Conservation (phyloP, 2,329 filamentous ascomycete species). For the Stylonectria norvegica region DNA sequence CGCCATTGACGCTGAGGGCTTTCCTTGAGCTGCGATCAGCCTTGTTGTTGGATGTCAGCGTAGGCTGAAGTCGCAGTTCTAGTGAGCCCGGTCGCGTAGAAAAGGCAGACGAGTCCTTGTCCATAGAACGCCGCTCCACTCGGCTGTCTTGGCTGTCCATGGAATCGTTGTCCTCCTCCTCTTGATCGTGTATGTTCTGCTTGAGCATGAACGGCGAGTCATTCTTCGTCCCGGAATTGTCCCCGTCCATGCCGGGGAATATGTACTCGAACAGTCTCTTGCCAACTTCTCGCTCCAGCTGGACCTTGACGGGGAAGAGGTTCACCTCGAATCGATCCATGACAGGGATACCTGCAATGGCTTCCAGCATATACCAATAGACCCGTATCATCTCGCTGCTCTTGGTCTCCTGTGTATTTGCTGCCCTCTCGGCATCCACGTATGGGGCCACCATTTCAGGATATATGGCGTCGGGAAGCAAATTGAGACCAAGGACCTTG, state of each 20-base stretch:
- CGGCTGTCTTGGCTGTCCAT: conserved; percentile 38
- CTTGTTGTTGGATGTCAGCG: conserved; percentile 58
- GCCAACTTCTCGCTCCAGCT: conserved; percentile 87
- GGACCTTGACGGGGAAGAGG: conserved; percentile 87
- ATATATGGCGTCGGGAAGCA: conserved; percentile 86
- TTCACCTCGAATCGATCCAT: conserved; percentile 97
- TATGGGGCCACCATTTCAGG: conserved; percentile 95
- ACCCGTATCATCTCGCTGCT: conserved; percentile 85
- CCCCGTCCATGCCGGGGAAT: conserved; percentile 78
- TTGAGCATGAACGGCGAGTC: conserved; percentile 59
- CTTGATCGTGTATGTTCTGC: conserved; percentile 34
- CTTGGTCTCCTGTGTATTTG: conserved; percentile 33
- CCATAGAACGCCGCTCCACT: conserved; percentile 36
- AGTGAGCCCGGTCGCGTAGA: conserved; percentile 68
- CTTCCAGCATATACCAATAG: conserved; percentile 97
- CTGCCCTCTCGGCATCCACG: conserved; percentile 60
- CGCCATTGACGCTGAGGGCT: conserved; percentile 47
- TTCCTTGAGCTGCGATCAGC: conserved; percentile 40
- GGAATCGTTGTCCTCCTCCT: conserved; percentile 49
- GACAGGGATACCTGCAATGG: conserved; percentile 94
- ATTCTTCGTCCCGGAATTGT: conserved; percentile 46
- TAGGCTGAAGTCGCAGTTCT: conserved; percentile 79
- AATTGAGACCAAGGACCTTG: conserved; percentile 82
- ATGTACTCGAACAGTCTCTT: conserved; percentile 96
- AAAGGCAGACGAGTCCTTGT: conserved; percentile 49